Evolutionary conservation across 768 basidiomycete species (phyloP).

Genomic region (Boletus sp.): DNA sequence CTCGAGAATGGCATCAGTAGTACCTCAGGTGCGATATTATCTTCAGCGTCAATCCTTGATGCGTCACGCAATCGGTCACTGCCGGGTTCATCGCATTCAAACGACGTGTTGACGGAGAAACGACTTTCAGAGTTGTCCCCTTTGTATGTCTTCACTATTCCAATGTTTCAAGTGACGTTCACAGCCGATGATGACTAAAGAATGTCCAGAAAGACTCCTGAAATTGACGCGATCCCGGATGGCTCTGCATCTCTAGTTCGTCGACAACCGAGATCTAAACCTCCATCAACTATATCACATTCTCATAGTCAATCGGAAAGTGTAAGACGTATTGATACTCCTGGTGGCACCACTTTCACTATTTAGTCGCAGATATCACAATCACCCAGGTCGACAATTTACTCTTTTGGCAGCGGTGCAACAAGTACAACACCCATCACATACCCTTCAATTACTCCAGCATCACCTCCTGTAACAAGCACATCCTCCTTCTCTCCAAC

Average conservation of each 20-base stretch:
- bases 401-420: constrained; percentile 38
- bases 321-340: constrained; percentile 33
- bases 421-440: constrained; percentile 42
- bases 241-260: constrained; percentile 25
- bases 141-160: constrained; percentile 17
- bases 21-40: constrained; percentile 25
- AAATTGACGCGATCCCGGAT: constrained; percentile 13
- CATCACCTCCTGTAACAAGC: constrained; percentile 36
- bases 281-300: constrained; percentile 43
- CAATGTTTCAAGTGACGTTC: constrained; percentile 5
- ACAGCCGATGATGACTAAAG: constrained; percentile 15
- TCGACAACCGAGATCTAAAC: constrained; percentile 42
- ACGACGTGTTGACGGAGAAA: constrained; percentile 19
- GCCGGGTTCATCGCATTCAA: constrained; percentile 6
- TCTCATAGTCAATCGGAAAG: constrained; percentile 48
- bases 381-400: constrained; percentile 33
- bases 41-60: constrained; percentile 17
- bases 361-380: constrained; percentile 33
- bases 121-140: constrained; percentile 16
- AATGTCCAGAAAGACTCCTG: constrained; percentile 10
- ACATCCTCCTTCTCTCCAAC: constrained; percentile 41
- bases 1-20: constrained; percentile 26
- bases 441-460: constrained; percentile 48
- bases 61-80: constrained; percentile 12
- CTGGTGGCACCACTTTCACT: constrained; percentile 13